Percentiles rank a stretch among this genome's conserved stretches.
These are phyloP conservation scores for Marasmius tenuissimus DNA, from an alignment of 1,284 basidiomycete genomes.

Conservation along the genomic window DNA sequence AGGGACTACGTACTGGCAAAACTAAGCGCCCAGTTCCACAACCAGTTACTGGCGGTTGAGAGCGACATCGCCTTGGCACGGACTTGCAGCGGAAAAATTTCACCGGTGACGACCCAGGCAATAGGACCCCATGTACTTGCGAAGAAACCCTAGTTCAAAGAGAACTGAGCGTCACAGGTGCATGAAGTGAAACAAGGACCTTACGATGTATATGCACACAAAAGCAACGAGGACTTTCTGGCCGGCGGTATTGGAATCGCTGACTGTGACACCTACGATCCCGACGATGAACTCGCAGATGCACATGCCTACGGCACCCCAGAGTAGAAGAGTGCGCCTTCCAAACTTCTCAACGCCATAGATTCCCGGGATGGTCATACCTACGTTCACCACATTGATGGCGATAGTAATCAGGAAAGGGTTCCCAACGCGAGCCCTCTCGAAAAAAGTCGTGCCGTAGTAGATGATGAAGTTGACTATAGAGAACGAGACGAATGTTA, in stretches of 20 bases:
- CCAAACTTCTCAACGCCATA: constrained; percentile 72
- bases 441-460: constrained; percentile 76
- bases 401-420: constrained; percentile 73
- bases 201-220: constrained; percentile 73
- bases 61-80: constrained; percentile 81
- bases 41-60: constrained; percentile 64
- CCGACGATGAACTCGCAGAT: constrained; percentile 76
- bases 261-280: constrained; percentile 68
- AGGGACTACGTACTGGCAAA: constrained; percentile 43
- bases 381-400: constrained; percentile 73
- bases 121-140: constrained; percentile 80
- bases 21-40: constrained; percentile 66
- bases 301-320: constrained; percentile 72
- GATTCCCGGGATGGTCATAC: constrained; percentile 70
- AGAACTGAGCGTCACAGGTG: constrained; percentile 8
- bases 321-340: constrained; percentile 74
- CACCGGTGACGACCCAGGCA: constrained; percentile 76
- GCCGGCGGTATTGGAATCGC: constrained; percentile 42
- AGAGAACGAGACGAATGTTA: not conserved
- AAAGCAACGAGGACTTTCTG: constrained; percentile 64
- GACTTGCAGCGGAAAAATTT: constrained; percentile 73
- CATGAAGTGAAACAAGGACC: constrained; percentile 10
- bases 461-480: constrained; percentile 83
- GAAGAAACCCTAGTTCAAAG: constrained; percentile 52
- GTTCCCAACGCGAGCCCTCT: constrained; percentile 70